phyloP scores from a whole-genome alignment of 768 basidiomycete species.

The Rhodotorula diobovata region DNA sequence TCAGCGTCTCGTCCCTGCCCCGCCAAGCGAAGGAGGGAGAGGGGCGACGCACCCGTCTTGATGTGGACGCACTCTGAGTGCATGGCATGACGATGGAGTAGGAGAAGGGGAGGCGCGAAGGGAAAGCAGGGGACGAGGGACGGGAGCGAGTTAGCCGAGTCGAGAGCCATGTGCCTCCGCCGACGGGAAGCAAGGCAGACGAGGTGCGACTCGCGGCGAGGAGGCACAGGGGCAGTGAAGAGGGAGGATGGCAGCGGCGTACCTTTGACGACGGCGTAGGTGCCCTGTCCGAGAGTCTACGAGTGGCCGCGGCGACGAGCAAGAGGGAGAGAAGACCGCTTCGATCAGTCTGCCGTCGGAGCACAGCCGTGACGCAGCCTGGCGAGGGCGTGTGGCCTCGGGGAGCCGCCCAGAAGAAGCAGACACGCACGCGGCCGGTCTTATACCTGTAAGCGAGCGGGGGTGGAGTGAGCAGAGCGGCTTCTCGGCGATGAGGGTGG shows the following conservation, averaged over 20 bases:
- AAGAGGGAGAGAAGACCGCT: not conserved
- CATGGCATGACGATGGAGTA: not conserved
- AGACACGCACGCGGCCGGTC: constrained; percentile 25
- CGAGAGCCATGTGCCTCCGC: not conserved
- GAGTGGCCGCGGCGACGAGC: not conserved
- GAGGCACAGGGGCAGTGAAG: too few relatives aligned
- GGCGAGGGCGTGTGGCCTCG: too few relatives aligned
- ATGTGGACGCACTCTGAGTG: constrained; percentile 33
- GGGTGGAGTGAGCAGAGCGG: not conserved
- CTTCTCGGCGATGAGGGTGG: too few relatives aligned
- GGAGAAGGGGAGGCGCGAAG: too few relatives aligned
- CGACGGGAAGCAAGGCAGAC: too few relatives aligned
- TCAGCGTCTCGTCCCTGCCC: not conserved
- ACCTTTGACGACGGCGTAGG: constrained; percentile 41
- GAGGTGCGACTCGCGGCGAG: too few relatives aligned
- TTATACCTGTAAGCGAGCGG: constrained; percentile 16
- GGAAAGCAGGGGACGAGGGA: not conserved
- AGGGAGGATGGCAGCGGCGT: not conserved
- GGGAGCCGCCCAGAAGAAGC: not conserved
- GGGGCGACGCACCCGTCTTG: constrained; percentile 27
- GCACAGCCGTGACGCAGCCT: too few relatives aligned
- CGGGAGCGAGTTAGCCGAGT: not conserved
- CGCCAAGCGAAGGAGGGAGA: too few relatives aligned
- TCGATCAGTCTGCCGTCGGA: not conserved
- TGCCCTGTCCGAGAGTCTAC: constrained; percentile 39